A percentile compares a stretch with the other conserved stretches of the same genome.
Evolutionary conservation across 805 yeast species (phyloP).

Genomic region (Tetrapisispora namnaoensis): DNA sequence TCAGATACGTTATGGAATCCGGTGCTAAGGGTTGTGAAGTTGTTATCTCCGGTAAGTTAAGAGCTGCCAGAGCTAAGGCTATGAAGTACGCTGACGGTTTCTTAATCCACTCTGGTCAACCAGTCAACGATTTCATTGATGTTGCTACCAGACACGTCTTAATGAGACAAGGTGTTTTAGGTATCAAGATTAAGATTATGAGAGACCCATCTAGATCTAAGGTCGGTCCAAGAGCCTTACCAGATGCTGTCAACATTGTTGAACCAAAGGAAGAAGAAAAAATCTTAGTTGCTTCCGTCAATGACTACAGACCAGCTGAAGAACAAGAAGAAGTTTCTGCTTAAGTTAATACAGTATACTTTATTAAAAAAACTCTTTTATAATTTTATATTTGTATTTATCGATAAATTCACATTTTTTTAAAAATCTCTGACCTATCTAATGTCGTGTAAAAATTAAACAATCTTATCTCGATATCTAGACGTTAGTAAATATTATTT

Average conservation of each 20-base stretch:
- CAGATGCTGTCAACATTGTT: constrained; percentile 85
- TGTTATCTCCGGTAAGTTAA: constrained; percentile 97
- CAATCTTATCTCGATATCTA: no score
- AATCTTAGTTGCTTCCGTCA: constrained; percentile 72
- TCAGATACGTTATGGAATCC: constrained; percentile 99
- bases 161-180: constrained; percentile 99
- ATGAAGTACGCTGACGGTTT: constrained; percentile 99
- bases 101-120: constrained; percentile 99
- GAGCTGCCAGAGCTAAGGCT: constrained; percentile 99
- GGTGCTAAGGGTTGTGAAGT: constrained; percentile 99
- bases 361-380: neutral
- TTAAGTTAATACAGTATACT: constrained; percentile 4
- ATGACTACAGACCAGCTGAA: constrained; percentile 45
- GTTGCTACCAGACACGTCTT: constrained; percentile 98
- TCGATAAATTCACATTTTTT: constrained; percentile 1
- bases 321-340: constrained; percentile 19
- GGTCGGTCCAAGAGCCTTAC: constrained; percentile 83
- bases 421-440: neutral
- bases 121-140: constrained; percentile 97
- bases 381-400: constrained; percentile 1
- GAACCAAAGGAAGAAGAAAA: constrained; percentile 93
- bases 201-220: constrained; percentile 89
- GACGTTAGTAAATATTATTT: no score
- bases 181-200: constrained; percentile 99
- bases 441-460: neutral